phyloP scores from a whole-genome alignment of 345 rosid species.

The Firmiana major region DNA sequence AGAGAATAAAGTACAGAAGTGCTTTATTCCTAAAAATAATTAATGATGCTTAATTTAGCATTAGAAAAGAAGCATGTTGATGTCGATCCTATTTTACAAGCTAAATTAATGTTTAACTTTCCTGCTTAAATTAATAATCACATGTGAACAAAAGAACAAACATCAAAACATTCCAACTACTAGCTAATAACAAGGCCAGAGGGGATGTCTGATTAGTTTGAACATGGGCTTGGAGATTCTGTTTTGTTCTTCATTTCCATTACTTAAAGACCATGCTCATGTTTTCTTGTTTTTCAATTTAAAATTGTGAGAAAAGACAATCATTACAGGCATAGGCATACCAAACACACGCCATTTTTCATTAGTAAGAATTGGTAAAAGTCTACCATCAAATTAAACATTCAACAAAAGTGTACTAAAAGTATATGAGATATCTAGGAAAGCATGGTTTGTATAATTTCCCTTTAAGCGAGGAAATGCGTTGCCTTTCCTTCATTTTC shows the following conservation, averaged over 20 bases:
- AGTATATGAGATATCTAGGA: neutral
- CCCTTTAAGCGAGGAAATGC: neutral
- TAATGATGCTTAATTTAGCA: neutral
- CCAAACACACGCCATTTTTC: neutral
- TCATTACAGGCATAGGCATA: neutral
- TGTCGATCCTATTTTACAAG: neutral
- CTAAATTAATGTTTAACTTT: no score
- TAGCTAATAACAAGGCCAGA: neutral
- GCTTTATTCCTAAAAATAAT: neutral
- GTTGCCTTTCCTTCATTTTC: neutral
- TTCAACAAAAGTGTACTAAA: slow-evolving; percentile 7
- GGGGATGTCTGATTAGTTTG: neutral
- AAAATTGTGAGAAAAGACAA: neutral
- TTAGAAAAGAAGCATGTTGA: neutral
- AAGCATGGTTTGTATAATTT: neutral
- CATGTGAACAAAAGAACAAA: slow-evolving; percentile 4
- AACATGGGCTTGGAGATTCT: neutral
- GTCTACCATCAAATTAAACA: neutral
- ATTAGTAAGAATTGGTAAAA: no score
- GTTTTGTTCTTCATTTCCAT: neutral
- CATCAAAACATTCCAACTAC: neutral
- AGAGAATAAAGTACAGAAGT: neutral
- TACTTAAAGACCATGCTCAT: neutral
- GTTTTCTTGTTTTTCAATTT: neutral
- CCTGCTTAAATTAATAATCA: neutral